Base-by-base conservation (phyloP, 345 rosid genomes). In the Salix dunnii region DNA sequence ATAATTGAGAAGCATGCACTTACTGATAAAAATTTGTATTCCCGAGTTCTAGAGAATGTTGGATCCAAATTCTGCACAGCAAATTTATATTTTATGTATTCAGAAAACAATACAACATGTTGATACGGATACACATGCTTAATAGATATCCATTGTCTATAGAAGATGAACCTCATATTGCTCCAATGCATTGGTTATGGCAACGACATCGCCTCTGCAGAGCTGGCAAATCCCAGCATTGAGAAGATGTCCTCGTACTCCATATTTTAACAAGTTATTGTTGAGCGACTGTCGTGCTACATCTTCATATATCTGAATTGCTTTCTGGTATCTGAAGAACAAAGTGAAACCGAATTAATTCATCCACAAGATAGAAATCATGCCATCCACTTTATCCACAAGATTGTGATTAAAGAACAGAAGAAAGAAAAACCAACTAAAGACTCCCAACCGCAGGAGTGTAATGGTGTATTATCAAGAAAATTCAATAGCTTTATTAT, bases 201-300 rank as follows among this genome's bases (percentile, higher is more conserved):
- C 78, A 49, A 80, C 76, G 53, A 74, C 53, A 63, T 77, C 78
- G 0, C 78, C 75, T 65, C 60, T 73, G 67, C 84, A 70, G 30
- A 77, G 84, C 4, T 74, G 84, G 72, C 84, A 77, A 70, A 81
- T 53, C 58, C 81, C 84, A 38, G 76, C 81, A 77, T 81, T 81
- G 33, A 81, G 78, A 73, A 81, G 78, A 53, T 77, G 70, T 4
- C 84, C 78, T 70, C 74, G 77, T 51, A 64, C 81, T 27, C 84
- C 84, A 77, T 81, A 81, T 43, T 77, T 81, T 36, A 74, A 63
- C 38, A 81, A 74, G 71, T 73, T 77, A 16, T 28, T 69, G 36
- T 70, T 51, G 21, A 77, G 75, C 0, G 81, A 81, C 7, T 81
- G 71, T 38, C 69, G 36, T 3, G 81, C 78, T 49, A 77, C 66